Base-by-base conservation (phyloP, 768 basidiomycete species). In the Vararia minispora region DNA sequence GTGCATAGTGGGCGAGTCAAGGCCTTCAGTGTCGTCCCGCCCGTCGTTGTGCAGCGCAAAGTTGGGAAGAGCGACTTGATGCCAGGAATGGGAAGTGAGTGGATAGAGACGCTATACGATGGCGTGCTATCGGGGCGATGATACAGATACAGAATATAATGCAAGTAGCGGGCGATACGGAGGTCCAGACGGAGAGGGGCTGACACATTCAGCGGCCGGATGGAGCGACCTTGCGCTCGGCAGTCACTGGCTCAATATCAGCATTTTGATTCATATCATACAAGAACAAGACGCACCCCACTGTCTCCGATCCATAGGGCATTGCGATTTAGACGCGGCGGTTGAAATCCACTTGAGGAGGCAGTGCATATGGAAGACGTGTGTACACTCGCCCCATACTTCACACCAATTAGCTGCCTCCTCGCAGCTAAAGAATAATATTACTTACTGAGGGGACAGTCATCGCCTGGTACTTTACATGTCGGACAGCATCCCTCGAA, bases 281-380 rank as follows among this genome's bases (percentile, higher is more conserved):
- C 13, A 13, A 37, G 23, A 30, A 18, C 14, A 23, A 6, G 5
- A 66, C 82, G 42, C 47, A 92, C 91, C 80, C 94, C 94, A 99
- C 3, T 79, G 66, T 50, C 89, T 65, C 22, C 95, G 69, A 55
- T 98, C 94, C 89, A 99, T 92, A n/a, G 95, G 95, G 66, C 95
- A 99, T 49, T 92, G 89, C 49, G 84, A 80, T 57, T 97, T 97
- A 25, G 86, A 91, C 11, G 85, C 76, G 4, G 76, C 63, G 0
- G 91, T 92, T 3, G 79, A 79, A 43, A 97, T 75, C 95, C 95
- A 99, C 58, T 97, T 95, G 46, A 94, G 69, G 10, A 99, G 63
- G 60, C 94, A 98, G 57, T 99, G 94, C 88, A 97, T 91, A 56
- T 99, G 95, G 54, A 98, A 99, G 41, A 95, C 79, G 56, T 98